phyloP scores from a whole-genome alignment of 345 rosid species.

The Hibiscus syriacus region DNA sequence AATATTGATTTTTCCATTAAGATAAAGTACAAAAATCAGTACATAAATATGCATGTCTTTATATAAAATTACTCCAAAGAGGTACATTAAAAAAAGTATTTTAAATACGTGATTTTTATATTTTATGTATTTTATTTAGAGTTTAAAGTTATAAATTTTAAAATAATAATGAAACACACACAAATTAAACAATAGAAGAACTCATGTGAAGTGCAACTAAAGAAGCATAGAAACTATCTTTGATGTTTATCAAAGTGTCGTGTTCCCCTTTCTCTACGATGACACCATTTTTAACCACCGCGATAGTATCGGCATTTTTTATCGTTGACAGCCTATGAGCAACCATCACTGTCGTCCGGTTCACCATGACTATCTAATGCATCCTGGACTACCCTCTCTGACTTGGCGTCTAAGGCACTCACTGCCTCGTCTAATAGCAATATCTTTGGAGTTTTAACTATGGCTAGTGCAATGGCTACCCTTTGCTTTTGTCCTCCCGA shows the following conservation, averaged over 20 bases:
- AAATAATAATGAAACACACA: too few relatives aligned
- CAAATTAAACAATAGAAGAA: neutral
- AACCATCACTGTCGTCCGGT: slow-evolving; percentile 20
- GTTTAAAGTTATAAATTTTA: too few relatives aligned
- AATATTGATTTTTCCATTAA: too few relatives aligned
- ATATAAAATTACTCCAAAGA: too few relatives aligned
- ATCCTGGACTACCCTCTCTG: slow-evolving; percentile 25
- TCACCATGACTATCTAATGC: slow-evolving; percentile 24
- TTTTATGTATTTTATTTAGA: too few relatives aligned
- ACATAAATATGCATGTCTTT: too few relatives aligned
- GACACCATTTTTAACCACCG: slow-evolving; percentile 20
- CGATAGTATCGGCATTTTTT: slow-evolving; percentile 27
- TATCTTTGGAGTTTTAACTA: slow-evolving; percentile 21
- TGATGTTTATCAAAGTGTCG: slow-evolving; percentile 16
- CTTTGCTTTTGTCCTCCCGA: slow-evolving; percentile 32
- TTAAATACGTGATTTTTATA: too few relatives aligned
- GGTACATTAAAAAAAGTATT: too few relatives aligned
- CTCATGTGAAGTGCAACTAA: slow-evolving; percentile 21
- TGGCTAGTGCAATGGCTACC: slow-evolving; percentile 28
- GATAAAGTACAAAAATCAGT: too few relatives aligned
- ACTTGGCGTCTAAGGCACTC: slow-evolving; percentile 27
- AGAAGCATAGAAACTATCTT: slow-evolving; percentile 23
- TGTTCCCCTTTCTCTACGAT: slow-evolving; percentile 30
- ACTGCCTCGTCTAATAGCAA: slow-evolving; percentile 28
- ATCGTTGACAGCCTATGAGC: slow-evolving; percentile 27